phyloP scores from a whole-genome alignment of 2,329 filamentous ascomycete species.

The Pseudogymnoascus sp. region DNA sequence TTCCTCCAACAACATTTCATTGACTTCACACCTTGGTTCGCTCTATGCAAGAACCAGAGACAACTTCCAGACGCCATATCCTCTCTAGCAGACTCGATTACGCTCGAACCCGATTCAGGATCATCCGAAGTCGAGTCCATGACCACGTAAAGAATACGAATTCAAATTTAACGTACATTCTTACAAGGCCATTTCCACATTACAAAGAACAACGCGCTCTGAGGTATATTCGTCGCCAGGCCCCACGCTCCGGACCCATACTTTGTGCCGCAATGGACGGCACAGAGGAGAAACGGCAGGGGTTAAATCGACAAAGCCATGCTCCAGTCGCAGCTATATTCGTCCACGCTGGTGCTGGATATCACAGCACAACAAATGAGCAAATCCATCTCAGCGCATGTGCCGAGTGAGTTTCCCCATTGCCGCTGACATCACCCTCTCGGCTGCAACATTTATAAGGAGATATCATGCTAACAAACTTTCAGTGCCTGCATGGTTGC shows the following conservation, averaged over 20 bases:
- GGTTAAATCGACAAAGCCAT: slow-evolving; percentile 4
- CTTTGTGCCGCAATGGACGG: slow-evolving; percentile 23
- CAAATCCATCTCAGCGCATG: slow-evolving; percentile 76
- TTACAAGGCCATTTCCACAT: background rate
- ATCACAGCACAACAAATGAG: slow-evolving; percentile 84
- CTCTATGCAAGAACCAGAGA: background rate
- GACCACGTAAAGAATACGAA: background rate
- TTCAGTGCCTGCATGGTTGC: slow-evolving; percentile 70
- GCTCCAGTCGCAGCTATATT: slow-evolving; percentile 67
- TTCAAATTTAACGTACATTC: background rate
- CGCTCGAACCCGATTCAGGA: background rate
- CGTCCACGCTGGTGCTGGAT: slow-evolving; percentile 91
- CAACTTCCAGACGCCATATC: background rate
- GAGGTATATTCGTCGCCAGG: background rate
- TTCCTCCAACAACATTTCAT: background rate
- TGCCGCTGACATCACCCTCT: background rate
- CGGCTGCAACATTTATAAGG: background rate
- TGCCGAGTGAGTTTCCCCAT: slow-evolving; percentile 59
- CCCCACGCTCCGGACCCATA: background rate
- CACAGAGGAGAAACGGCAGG: slow-evolving; percentile 21
- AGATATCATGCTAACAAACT: slow-evolving; percentile 12
- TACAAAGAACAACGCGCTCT: background rate
- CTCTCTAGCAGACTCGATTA: background rate
- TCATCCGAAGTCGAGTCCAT: background rate
- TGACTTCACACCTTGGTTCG: background rate